These are phyloP conservation scores for Suillus decipiens DNA, from an alignment of 768 basidiomycete species.

Conservation along the genomic window DNA sequence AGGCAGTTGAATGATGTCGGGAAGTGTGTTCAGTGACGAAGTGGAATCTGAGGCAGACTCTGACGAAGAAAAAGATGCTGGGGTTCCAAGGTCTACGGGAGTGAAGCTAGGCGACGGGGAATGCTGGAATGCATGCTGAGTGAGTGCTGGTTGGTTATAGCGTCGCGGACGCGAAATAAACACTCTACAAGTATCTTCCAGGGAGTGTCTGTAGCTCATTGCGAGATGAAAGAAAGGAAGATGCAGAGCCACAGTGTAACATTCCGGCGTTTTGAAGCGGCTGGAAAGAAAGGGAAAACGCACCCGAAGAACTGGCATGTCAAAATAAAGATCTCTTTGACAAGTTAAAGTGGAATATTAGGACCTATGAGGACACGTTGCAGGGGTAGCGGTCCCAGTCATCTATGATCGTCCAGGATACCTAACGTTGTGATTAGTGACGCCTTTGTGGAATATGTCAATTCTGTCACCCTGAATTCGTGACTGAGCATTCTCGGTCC, in stretches of 20 bases:
- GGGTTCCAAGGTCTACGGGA: not conserved
- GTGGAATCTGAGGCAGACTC: not conserved
- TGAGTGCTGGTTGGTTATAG: slow-evolving; percentile 5
- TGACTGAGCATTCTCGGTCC: not conserved
- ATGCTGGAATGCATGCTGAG: slow-evolving; percentile 10
- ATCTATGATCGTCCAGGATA: slow-evolving; percentile 4
- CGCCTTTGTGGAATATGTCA: slow-evolving; percentile 4
- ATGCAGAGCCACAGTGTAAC: slow-evolving; percentile 4
- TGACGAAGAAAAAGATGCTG: slow-evolving; percentile 4
- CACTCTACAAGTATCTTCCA: slow-evolving; percentile 33
- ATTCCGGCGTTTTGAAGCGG: slow-evolving; percentile 13
- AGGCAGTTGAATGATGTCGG: slow-evolving; percentile 6
- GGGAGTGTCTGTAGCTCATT: slow-evolving; percentile 31
- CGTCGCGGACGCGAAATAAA: slow-evolving; percentile 26
- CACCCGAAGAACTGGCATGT: slow-evolving; percentile 14
- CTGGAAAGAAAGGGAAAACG: slow-evolving; percentile 16
- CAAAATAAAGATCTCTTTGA: slow-evolving; percentile 26
- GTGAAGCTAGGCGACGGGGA: not conserved
- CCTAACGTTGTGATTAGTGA: not conserved
- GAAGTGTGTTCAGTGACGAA: not conserved
- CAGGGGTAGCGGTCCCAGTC: slow-evolving; percentile 1
- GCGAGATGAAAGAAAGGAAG: slow-evolving; percentile 13
- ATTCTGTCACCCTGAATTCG: slow-evolving; percentile 6
- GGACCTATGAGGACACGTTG: slow-evolving; percentile 10
- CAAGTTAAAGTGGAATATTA: slow-evolving; percentile 7